These are phyloP conservation scores for Geotrichum restrictum DNA, from an alignment of 1,139 yeast genomes.

Conservation along the genomic window DNA sequence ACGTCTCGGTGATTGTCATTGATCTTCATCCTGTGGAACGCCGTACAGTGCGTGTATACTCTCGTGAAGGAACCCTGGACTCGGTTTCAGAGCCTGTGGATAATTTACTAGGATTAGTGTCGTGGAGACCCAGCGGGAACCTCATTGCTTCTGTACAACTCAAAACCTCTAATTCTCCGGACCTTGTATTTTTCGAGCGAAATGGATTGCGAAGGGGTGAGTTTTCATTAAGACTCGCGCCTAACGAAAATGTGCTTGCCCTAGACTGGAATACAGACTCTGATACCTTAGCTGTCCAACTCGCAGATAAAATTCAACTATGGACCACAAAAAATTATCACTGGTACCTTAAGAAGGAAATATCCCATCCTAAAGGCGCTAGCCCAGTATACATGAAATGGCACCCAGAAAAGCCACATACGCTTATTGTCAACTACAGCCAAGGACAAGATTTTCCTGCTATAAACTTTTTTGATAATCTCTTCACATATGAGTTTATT, in stretches of 20 bases:
- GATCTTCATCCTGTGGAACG: slow-evolving; percentile 52
- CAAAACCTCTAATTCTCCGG: slow-evolving; percentile 29
- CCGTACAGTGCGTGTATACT: slow-evolving; percentile 79
- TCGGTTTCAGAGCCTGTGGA: slow-evolving; percentile 91
- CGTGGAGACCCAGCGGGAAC: slow-evolving; percentile 93
- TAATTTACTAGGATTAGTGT: slow-evolving; percentile 63
- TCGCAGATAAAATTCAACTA: slow-evolving; percentile 60
- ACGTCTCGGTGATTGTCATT: slow-evolving; percentile 61
- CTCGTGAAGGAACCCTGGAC: slow-evolving; percentile 67
- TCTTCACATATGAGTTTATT: slow-evolving; percentile 72
- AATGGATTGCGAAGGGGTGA: slow-evolving; percentile 92
- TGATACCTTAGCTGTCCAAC: slow-evolving; percentile 68
- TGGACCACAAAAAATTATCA: slow-evolving; percentile 94
- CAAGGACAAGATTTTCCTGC: slow-evolving; percentile 24
- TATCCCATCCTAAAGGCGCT: slow-evolving; percentile 38
- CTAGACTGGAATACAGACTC: slow-evolving; percentile 81
- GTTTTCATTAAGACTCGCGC: slow-evolving; percentile 63
- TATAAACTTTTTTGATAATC: too few species aligned
- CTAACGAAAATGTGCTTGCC: slow-evolving; percentile 46
- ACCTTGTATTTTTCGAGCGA: slow-evolving; percentile 77
- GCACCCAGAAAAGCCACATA: slow-evolving; percentile 86
- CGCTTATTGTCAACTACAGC: slow-evolving; percentile 50
- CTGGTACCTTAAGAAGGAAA: slow-evolving; percentile 88
- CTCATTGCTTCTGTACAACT: slow-evolving; percentile 80
- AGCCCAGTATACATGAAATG: slow-evolving; percentile 57